Conservation (phyloP, 2,329 filamentous ascomycete species). For the Coniochaeta prunicola region DNA sequence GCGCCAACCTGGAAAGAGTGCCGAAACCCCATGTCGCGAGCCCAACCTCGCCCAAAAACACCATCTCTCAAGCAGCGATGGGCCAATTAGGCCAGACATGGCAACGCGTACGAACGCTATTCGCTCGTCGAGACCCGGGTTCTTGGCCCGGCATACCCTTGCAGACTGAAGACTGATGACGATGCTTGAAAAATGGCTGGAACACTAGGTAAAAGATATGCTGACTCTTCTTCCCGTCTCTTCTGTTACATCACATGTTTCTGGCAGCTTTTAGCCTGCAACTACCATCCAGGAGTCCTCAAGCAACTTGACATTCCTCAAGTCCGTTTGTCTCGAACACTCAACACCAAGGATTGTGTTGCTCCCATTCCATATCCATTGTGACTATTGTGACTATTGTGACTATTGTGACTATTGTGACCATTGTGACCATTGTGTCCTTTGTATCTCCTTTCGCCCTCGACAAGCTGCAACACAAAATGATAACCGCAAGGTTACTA, state of each 20-base stretch:
- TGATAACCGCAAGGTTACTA: constrained; percentile 15
- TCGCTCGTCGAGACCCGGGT: not conserved
- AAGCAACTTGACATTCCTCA: not conserved
- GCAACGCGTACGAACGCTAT: not conserved
- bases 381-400: not conserved
- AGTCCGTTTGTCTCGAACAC: not conserved
- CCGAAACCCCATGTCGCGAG: not conserved
- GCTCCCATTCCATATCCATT: not conserved
- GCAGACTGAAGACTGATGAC: not conserved
- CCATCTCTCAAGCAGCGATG: not conserved
- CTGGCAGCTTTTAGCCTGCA: not conserved
- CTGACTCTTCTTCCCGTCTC: not conserved
- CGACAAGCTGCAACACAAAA: constrained; percentile 2
- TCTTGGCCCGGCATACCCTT: not conserved
- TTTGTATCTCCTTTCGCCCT: not conserved
- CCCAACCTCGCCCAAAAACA: not conserved
- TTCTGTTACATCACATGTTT: not conserved
- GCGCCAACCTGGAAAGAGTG: not conserved
- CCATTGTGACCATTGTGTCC: not conserved
- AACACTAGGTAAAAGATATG: not conserved
- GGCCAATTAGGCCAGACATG: not conserved
- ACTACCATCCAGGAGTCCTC: not conserved
- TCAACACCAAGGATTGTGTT: not conserved
- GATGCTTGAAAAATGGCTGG: not conserved
- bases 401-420: not conserved